phyloP scores from a whole-genome alignment of 495 filamentous ascomycete species.

The Entonaema liquescens region DNA sequence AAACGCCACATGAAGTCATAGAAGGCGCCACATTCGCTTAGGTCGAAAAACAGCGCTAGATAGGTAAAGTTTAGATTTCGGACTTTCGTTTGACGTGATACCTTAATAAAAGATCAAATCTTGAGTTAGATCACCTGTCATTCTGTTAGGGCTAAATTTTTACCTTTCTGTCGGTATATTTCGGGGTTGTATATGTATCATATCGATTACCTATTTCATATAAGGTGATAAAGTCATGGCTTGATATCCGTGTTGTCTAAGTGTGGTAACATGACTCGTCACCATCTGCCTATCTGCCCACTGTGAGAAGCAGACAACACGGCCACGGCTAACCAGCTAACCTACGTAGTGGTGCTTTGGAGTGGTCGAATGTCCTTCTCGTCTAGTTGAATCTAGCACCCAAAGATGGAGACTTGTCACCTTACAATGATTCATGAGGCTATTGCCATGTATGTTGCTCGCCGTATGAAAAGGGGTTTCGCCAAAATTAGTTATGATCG shows the following conservation, averaged over 20 bases:
- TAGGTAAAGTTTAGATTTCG: too few species aligned
- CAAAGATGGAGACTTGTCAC: slow-evolving; percentile 3
- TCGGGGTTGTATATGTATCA: too few species aligned
- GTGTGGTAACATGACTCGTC: slow-evolving; percentile 18
- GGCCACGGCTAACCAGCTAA: neutral
- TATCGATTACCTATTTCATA: neutral
- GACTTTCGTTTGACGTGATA: too few species aligned
- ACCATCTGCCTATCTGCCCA: slow-evolving; percentile 10
- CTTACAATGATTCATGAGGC: neutral
- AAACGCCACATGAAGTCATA: too few species aligned
- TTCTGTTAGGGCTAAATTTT: too few species aligned
- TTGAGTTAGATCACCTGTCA: too few species aligned
- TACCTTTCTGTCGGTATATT: too few species aligned
- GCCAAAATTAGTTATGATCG: slow-evolving; percentile 6
- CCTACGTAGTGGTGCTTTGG: too few species aligned
- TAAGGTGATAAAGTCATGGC: neutral
- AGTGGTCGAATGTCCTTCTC: slow-evolving; percentile 5
- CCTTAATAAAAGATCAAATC: too few species aligned
- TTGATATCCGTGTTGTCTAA: neutral
- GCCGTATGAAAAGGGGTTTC: slow-evolving; percentile 10
- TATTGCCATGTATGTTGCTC: too few species aligned
- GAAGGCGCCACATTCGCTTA: too few species aligned
- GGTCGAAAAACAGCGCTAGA: too few species aligned
- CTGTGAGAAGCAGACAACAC: neutral
- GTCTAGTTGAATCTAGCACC: neutral